A percentile compares a stretch with the other conserved stretches of the same genome.
These are phyloP conservation scores for Suhomyces choctaworum DNA, from an alignment of 1,139 yeast species.

Conservation along the genomic window DNA sequence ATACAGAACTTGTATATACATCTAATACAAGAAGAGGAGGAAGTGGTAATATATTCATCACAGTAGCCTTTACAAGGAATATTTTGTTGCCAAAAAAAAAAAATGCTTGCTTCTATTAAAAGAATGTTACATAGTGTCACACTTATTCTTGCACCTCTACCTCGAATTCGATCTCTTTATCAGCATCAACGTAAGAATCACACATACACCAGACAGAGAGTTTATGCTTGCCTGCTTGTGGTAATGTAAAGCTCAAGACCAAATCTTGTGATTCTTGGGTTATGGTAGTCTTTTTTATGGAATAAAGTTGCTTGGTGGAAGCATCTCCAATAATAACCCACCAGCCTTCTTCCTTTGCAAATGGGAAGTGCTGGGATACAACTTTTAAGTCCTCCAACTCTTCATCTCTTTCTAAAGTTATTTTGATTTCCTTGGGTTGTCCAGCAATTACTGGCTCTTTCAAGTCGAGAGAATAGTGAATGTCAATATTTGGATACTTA, in stretches of 20 bases:
- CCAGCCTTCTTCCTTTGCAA: slow-evolving; percentile 74
- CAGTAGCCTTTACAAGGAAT: no score
- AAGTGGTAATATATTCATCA: no score
- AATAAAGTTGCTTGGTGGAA: slow-evolving; percentile 60
- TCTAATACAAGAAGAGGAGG: no score
- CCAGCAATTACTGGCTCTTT: slow-evolving; percentile 40
- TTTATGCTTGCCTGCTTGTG: slow-evolving; percentile 59
- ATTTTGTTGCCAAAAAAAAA: no score
- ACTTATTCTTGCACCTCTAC: slow-evolving; percentile 34
- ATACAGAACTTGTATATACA: no score
- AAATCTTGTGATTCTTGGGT: slow-evolving; percentile 54
- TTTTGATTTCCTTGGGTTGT: slow-evolving; percentile 47
- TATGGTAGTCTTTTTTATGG: slow-evolving; percentile 67
- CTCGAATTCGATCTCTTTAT: slow-evolving; percentile 67
- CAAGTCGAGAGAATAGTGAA: slow-evolving; percentile 53
- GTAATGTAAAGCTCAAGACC: slow-evolving; percentile 56
- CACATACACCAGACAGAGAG: slow-evolving; percentile 84
- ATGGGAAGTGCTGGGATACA: slow-evolving; percentile 57
- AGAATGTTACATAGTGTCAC: not conserved
- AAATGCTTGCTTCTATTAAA: no score
- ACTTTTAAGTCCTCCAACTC: slow-evolving; percentile 68
- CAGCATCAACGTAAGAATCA: slow-evolving; percentile 89
- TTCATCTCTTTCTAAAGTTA: slow-evolving; percentile 70
- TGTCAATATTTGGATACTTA: slow-evolving; percentile 82
- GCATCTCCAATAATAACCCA: slow-evolving; percentile 82